Evolutionary conservation across 495 filamentous ascomycete genomes (phyloP).

Genomic region (Neurospora pannonica): DNA sequence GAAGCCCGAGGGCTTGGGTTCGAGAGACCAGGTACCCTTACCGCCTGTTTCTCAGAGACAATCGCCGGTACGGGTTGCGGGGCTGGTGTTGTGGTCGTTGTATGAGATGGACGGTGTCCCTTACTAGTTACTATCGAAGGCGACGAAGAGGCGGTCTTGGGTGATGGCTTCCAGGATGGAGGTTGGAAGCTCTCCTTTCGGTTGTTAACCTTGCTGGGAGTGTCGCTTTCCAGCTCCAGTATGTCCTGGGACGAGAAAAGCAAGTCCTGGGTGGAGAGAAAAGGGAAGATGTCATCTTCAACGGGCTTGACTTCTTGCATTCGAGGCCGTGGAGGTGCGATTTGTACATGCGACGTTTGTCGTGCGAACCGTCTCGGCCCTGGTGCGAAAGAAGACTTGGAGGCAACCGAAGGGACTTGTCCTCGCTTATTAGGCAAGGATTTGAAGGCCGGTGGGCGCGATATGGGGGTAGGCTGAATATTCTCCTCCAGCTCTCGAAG

Average conservation of each 20-base stretch:
- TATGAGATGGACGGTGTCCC: background rate
- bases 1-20: background rate
- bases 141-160: background rate
- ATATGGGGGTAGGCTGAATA: background rate
- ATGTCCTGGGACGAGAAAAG: constrained; percentile 39
- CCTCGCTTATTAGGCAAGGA: background rate
- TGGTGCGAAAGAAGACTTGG: background rate
- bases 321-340: background rate
- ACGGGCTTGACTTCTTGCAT: background rate
- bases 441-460: background rate
- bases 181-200: background rate
- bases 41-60: background rate
- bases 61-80: background rate
- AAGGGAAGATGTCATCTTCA: constrained; percentile 14
- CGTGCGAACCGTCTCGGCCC: background rate
- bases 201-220: constrained; percentile 4
- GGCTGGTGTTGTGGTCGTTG: background rate
- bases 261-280: constrained; percentile 38
- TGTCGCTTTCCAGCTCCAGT: constrained; percentile 27
- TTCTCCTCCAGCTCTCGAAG: constrained; percentile 30
- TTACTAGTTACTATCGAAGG: background rate
- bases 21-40: background rate
- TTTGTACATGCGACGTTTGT: background rate
- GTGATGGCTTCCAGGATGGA: background rate
- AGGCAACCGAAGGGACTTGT: background rate